These are phyloP conservation scores for Saturnispora dispora DNA, from an alignment of 805 yeast genomes.

Conservation along the genomic window DNA sequence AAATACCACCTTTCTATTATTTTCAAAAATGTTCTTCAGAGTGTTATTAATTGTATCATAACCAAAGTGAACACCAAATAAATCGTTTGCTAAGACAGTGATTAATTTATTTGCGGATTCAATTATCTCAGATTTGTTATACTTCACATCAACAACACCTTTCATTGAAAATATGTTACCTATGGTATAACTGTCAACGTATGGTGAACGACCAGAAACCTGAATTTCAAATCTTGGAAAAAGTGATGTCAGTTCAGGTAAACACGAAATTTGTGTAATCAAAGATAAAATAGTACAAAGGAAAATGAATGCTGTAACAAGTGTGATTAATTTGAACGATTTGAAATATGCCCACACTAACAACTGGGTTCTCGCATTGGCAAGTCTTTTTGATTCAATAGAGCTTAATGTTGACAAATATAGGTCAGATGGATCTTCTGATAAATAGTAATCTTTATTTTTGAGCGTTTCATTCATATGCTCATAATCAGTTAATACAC, in stretches of 20 bases:
- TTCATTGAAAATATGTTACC: neutral
- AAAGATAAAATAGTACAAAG: conserved; percentile 18
- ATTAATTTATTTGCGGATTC: neutral
- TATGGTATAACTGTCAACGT: neutral
- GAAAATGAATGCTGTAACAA: conserved; percentile 20
- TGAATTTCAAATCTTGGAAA: conserved; percentile 37
- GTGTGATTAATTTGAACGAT: conserved; percentile 17
- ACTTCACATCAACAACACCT: neutral
- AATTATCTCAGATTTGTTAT: neutral
- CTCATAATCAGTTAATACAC: neutral
- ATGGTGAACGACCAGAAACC: conserved; percentile 2
- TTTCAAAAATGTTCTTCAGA: conserved; percentile 34
- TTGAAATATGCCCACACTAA: conserved; percentile 16
- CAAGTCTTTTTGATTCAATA: conserved; percentile 4
- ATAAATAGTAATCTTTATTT: neutral
- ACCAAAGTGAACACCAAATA: conserved; percentile 39
- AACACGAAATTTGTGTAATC: conserved; percentile 27
- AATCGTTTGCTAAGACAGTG: conserved; percentile 15
- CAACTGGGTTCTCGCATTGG: conserved; percentile 5
- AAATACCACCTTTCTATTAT: conserved; percentile 34
- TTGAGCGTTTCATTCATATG: neutral
- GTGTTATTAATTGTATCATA: conserved; percentile 13
- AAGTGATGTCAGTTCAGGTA: conserved; percentile 25
- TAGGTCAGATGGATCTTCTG: neutral
- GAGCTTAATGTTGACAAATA: neutral